Percentiles rank a stretch among this genome's conserved stretches.
phyloP scores from a whole-genome alignment of 208 protist genomes.

The Acanthamoeba triangularis region DNA sequence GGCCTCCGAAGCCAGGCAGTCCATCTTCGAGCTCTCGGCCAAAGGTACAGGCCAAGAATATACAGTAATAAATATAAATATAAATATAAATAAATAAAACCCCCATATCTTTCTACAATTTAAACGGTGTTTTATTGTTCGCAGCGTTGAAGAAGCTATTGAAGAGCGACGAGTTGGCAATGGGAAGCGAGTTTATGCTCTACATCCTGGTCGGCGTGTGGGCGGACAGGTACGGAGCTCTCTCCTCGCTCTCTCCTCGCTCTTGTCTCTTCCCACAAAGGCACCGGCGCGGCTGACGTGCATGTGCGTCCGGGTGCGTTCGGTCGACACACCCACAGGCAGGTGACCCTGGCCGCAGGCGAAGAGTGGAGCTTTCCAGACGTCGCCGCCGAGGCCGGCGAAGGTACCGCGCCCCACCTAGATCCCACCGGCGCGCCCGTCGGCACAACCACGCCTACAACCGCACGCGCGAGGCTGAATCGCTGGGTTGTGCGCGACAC shows the following conservation, averaged over 20 bases:
- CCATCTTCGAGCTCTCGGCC: background rate
- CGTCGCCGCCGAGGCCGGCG: background rate
- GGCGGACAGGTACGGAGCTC: background rate
- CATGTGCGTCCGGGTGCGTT: background rate
- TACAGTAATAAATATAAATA: no score
- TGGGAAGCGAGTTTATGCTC: background rate
- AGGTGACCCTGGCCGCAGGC: background rate
- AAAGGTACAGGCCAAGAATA: background rate
- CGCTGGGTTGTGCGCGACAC: background rate
- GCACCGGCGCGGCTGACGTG: background rate
- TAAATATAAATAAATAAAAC: background rate
- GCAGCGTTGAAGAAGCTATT: background rate
- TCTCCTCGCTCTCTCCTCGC: background rate
- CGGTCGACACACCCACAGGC: background rate
- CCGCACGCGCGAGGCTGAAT: background rate
- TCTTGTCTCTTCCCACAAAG: background rate
- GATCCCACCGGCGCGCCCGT: background rate
- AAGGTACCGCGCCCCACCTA: no score
- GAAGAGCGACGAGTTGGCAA: background rate
- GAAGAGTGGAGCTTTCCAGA: conserved; percentile 19
- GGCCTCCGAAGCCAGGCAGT: background rate
- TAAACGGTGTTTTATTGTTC: background rate
- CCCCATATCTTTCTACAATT: background rate
- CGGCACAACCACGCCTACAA: background rate
- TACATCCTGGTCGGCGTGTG: conserved; percentile 15